Base-by-base conservation (phyloP, 805 yeast genomes). In the Metschnikowia lachancei region DNA sequence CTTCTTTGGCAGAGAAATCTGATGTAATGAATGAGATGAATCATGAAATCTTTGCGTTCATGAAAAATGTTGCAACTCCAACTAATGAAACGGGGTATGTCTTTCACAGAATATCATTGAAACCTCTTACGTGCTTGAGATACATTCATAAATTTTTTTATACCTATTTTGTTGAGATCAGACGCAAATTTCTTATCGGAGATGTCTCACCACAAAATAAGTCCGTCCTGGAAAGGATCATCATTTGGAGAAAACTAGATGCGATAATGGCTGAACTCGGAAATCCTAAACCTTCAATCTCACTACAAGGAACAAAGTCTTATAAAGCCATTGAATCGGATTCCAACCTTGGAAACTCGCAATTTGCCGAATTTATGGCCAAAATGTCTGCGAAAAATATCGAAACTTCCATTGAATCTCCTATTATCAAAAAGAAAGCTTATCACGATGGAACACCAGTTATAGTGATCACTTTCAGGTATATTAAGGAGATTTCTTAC, bases 381-480 rank as follows among this genome's bases (percentile, higher is more conserved):
- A 82, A 80, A 46, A 76, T 81, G 64, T 71, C 88, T 0, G 67
- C 78, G 38, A 75, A 77, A 49, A 81, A 82, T 49, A 64, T 75
- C 10, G 77, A 76, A 4, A 51, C 60, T n/a, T 61, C 73, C 5
- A 57, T 68, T 18, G 78, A 77, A 13, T 55, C 65, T 12, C 68
- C 74, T 0, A 67, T 83, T 31, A 73, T 86, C 10, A 81, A 78
- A 42, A 88, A 81, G 51, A 80, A 86, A 1, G 78, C 85, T 13
- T 80, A 85, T 31, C 71, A 76, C 32, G 95, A 87, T 58, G 95
- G 95, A 12, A 65, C 80, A 0, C 95, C 94, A 1, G 74, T 82
- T 17, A 67, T 86, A 22, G 80, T 84, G 3, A 55, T 85, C 20
- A 77, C 79, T 36, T 71, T 74, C 51, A 55, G 63, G 30, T 49